Evolutionary conservation across 306 rosid genomes (phyloP), one percentile per base, ranked within the genome.

Genomic region (Sicyos baderoa): DNA sequence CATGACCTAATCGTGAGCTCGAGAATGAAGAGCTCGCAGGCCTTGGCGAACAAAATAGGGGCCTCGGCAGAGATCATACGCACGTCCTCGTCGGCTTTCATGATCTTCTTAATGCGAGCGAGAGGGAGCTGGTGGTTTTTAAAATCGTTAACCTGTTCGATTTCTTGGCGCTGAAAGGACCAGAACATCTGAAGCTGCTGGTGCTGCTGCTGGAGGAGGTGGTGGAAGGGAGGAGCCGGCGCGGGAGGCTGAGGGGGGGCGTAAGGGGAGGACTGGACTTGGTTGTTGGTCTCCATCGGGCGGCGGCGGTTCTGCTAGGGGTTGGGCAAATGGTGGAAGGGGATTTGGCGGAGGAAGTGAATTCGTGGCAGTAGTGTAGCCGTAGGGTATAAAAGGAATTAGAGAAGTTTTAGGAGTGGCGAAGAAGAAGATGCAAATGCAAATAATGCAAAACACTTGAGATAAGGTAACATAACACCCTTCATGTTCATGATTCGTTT

Each of bases 51-150:
- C 22, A 93, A 78, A 58, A 93, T 88, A 0, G 98, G 96, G 0
- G 98, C 96, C 54, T 89, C 98, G 6, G 98, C 96, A 1, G 98
- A 93, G 80, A 93, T 93, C 98, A 93, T 93, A 74, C 98, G 95
- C 4, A 93, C 98, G 65, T 93, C 98, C 80, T 93, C 98, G 37
- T 93, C 98, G 65, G 98, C 98, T 75, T 92, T 93, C 98, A 93
- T 93, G 82, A 93, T 93, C 91, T 93, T 93, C 88, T 93, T 93
- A 86, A 93, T 93, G 81, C 97, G 97, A 0, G 99, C 99, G 1
- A 93, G 52, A 0, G 99, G 99, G 10, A 93, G 99, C 78, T 93
- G 97, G 80, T 93, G 99, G 86, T 93, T 93, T 85, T 93, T 93
- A 79, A 93, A 93, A 74, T 93, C 99, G 76, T 88, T 93, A 53